Conservation (phyloP, 2,329 filamentous ascomycete species). For the Albifimbria verrucaria region DNA sequence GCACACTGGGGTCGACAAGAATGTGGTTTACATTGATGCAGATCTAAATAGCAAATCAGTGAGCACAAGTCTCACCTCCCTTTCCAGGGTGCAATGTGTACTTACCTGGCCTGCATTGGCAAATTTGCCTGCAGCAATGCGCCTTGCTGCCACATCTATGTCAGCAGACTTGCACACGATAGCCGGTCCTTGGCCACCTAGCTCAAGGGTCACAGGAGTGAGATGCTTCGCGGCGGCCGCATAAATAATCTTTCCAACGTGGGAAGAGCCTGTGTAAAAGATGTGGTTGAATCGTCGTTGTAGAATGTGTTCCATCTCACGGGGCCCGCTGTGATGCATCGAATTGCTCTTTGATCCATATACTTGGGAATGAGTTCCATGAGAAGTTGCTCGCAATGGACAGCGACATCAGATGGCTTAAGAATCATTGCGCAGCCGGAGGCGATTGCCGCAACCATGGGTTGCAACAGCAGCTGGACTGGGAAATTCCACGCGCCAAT, state of each 20-base stretch:
- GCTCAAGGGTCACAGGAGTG: slow-evolving; percentile 40
- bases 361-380: slow-evolving; percentile 36
- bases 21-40: slow-evolving; percentile 36
- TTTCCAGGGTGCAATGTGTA: slow-evolving; percentile 22
- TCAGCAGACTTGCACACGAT: slow-evolving; percentile 39
- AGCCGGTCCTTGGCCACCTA: slow-evolving; percentile 42
- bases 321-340: slow-evolving; percentile 31
- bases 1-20: slow-evolving; percentile 36
- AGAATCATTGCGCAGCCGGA: slow-evolving; percentile 38
- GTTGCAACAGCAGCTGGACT: slow-evolving; percentile 32
- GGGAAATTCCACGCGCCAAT: slow-evolving; percentile 47
- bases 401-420: slow-evolving; percentile 41
- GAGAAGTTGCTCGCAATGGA: slow-evolving; percentile 31
- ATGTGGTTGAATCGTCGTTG: slow-evolving; percentile 38
- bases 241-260: slow-evolving; percentile 33
- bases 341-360: slow-evolving; percentile 35
- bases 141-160: slow-evolving; percentile 37
- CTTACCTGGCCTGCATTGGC: slow-evolving; percentile 32
- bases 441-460: slow-evolving; percentile 38
- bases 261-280: slow-evolving; percentile 41
- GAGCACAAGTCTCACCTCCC: slow-evolving; percentile 26
- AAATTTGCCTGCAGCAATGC: slow-evolving; percentile 39
- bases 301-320: slow-evolving; percentile 33
- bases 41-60: slow-evolving; percentile 13
- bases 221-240: slow-evolving; percentile 40